phyloP scores from a whole-genome alignment of 1,139 yeast genomes.

The Taphrina deformans region DNA sequence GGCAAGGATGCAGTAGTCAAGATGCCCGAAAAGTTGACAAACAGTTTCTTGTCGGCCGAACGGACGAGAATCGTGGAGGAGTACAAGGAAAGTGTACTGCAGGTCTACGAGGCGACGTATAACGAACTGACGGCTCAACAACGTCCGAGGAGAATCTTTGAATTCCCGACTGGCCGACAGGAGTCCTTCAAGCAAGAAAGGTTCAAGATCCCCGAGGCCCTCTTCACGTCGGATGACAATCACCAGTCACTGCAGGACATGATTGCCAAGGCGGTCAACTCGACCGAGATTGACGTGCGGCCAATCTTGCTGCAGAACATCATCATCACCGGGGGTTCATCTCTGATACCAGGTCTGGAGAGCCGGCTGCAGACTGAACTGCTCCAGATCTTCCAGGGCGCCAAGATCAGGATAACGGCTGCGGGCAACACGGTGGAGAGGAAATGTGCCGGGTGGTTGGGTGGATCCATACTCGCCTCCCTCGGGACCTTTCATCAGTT shows the following conservation, averaged over 20 bases:
- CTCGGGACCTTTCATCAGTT: constrained; percentile 92
- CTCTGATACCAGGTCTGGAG: constrained; percentile 82
- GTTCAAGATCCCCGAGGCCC: constrained; percentile 66
- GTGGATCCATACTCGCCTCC: constrained; percentile 88
- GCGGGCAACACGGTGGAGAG: constrained; percentile 84
- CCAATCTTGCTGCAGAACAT: constrained; percentile 90
- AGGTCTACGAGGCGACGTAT: constrained; percentile 52
- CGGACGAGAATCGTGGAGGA: constrained; percentile 46
- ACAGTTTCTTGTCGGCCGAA: constrained; percentile 44
- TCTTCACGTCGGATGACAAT: constrained; percentile 52
- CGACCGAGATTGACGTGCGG: constrained; percentile 82
- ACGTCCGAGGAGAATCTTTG: constrained; percentile 57
- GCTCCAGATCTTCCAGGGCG: constrained; percentile 76
- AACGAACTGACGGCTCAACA: constrained; percentile 40
- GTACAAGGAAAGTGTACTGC: constrained; percentile 63
- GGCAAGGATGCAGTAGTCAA: constrained; percentile 48
- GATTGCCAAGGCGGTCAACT: constrained; percentile 62
- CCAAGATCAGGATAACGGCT: constrained; percentile 83
- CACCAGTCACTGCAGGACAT: constrained; percentile 46
- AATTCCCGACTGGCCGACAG: constrained; percentile 72
- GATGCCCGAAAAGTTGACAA: constrained; percentile 41
- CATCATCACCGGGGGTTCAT: constrained; percentile 85
- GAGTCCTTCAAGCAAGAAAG: constrained; percentile 61
- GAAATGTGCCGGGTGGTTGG: constrained; percentile 87
- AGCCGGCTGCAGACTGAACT: constrained; percentile 78